A percentile compares a stretch with the other conserved stretches of the same genome.
Evolutionary conservation across 495 filamentous ascomycete genomes (phyloP).

Genomic region (Staphylotrichum tortipilum): DNA sequence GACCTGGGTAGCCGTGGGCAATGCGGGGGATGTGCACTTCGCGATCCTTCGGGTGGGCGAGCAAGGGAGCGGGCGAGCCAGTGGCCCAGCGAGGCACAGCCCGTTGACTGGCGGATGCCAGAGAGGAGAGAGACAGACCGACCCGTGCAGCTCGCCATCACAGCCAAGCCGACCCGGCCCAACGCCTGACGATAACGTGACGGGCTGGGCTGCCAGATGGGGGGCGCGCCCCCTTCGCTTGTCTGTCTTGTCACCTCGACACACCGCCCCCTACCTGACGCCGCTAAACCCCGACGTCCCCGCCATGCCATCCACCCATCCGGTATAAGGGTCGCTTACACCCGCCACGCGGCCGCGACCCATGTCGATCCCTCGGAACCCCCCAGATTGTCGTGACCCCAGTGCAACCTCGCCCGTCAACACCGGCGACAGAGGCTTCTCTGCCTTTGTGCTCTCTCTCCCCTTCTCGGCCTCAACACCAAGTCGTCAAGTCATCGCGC

Average conservation of each 20-base stretch:
- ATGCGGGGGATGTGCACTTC: slow-evolving; percentile 3
- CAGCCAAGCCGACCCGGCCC: not conserved
- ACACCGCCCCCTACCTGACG: no score
- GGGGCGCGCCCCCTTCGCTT: not conserved
- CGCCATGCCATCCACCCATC: not conserved
- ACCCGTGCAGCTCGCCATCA: not conserved
- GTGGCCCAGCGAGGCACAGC: not conserved
- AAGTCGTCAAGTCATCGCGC: not conserved
- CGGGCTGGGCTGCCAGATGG: no score
- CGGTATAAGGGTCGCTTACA: slow-evolving; percentile 5
- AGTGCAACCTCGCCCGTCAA: not conserved
- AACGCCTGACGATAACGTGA: not conserved
- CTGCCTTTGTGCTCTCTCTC: not conserved
- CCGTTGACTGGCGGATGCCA: no score
- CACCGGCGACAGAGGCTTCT: slow-evolving; percentile 4
- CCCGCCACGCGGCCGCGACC: not conserved
- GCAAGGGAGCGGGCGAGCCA: no score
- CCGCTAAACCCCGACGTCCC: not conserved
- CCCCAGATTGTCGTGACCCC: not conserved
- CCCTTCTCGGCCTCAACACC: no score
- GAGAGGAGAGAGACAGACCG: no score
- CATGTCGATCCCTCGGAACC: not conserved
- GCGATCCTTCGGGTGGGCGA: no score
- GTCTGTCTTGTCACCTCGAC: no score
- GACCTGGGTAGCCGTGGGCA: not conserved